Evolutionary conservation across 345 rosid genomes (phyloP).

Genomic region (Hevea brasiliensis): DNA sequence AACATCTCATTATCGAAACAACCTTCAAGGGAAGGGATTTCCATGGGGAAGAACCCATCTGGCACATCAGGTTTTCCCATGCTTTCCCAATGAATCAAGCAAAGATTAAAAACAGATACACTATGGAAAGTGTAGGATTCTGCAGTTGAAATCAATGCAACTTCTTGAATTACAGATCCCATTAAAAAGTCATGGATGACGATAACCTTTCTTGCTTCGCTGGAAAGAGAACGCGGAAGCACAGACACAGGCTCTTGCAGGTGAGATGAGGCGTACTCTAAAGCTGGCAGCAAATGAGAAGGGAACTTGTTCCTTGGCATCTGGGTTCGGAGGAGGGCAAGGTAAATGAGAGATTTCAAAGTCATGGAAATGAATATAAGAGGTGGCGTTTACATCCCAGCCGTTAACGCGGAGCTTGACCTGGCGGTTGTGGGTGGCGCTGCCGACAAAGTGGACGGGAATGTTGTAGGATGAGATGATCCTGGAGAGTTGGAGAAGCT

Average conservation of each 20-base stretch:
- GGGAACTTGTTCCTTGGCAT: conserved; percentile 39
- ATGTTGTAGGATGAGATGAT: conserved; percentile 35
- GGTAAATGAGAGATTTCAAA: conserved; percentile 30
- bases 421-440: conserved; percentile 46
- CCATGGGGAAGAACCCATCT: conserved; percentile 1
- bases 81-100: conserved; percentile 19
- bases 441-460: conserved; percentile 41
- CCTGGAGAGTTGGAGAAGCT: conserved; percentile 53
- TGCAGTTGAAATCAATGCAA: conserved; percentile 26
- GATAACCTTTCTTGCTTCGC: conserved; percentile 24
- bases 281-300: conserved; percentile 43
- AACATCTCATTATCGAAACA: conserved; percentile 40
- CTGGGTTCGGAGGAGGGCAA: conserved; percentile 36
- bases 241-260: conserved; percentile 29
- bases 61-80: conserved; percentile 16
- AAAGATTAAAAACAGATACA: conserved; percentile 37
- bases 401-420: conserved; percentile 41
- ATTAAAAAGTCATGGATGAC: conserved; percentile 46
- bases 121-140: conserved; percentile 45
- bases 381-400: conserved; percentile 19
- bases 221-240: conserved; percentile 30
- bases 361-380: conserved; percentile 39
- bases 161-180: conserved; percentile 43
- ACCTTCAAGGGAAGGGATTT: conserved; percentile 45
- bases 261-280: conserved; percentile 23